phyloP scores from a whole-genome alignment of 805 yeast genomes.

The Starmerella davenportii region DNA sequence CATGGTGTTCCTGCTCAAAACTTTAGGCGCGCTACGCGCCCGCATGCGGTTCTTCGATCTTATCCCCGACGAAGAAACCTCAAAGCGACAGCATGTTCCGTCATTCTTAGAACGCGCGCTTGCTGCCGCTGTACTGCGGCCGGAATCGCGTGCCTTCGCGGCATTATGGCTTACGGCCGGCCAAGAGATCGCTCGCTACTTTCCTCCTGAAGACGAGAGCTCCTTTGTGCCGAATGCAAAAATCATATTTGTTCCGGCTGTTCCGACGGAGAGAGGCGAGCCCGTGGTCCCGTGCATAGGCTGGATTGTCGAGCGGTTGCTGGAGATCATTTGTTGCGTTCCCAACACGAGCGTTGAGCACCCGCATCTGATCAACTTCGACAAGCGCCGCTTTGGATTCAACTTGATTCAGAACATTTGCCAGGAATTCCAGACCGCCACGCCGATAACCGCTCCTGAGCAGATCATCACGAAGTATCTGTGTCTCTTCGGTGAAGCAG shows the following conservation, averaged over 20 bases:
- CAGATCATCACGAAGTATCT: slow-evolving; percentile 4
- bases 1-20: slow-evolving; percentile 50
- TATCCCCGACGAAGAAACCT: slow-evolving; percentile 25
- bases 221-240: slow-evolving; percentile 9
- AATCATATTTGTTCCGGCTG: slow-evolving; percentile 18
- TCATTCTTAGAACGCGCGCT: slow-evolving; percentile 72
- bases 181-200: slow-evolving; percentile 18
- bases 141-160: slow-evolving; percentile 57
- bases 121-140: slow-evolving; percentile 53
- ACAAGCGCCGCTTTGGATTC: slow-evolving; percentile 55
- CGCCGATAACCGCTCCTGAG: slow-evolving; percentile 3
- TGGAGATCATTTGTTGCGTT: slow-evolving; percentile 57
- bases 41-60: slow-evolving; percentile 45
- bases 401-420: slow-evolving; percentile 39
- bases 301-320: slow-evolving; percentile 66
- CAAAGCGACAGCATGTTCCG: slow-evolving; percentile 32
- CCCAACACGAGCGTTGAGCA: slow-evolving; percentile 60
- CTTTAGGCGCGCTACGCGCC: slow-evolving; percentile 45
- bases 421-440: slow-evolving; percentile 10
- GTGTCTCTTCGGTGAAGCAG: slow-evolving; percentile 4
- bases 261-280: slow-evolving; percentile 14
- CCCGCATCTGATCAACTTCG: slow-evolving; percentile 59
- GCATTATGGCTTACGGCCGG: slow-evolving; percentile 53
- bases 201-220: slow-evolving; percentile 2
- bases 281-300: slow-evolving; percentile 73